A percentile compares a stretch with the other conserved stretches of the same genome.
Conservation (phyloP, 1,284 basidiomycete genomes). For the Vanrija pseudolonga region DNA sequence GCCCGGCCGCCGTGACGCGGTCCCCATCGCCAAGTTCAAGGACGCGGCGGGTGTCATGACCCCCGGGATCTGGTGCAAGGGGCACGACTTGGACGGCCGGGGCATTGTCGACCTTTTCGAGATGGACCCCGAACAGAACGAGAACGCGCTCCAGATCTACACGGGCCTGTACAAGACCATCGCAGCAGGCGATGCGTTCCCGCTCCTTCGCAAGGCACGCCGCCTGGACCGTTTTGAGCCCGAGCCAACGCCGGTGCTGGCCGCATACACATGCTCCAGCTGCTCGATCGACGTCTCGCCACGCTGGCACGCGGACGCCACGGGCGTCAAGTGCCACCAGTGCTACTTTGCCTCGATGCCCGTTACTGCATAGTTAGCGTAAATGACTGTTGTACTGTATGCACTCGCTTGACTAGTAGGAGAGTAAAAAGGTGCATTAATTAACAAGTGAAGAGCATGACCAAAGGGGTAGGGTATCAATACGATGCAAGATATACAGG, state of each 20-base stretch:
- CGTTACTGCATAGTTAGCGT: no score
- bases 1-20: slow-evolving; percentile 59
- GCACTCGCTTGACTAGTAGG: no score
- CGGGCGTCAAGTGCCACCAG: slow-evolving; percentile 16
- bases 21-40: slow-evolving; percentile 72
- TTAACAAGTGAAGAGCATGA: no score
- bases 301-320: slow-evolving; percentile 30
- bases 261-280: slow-evolving; percentile 18
- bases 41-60: slow-evolving; percentile 79
- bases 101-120: slow-evolving; percentile 78
- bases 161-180: slow-evolving; percentile 78
- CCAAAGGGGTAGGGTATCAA: no score
- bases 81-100: slow-evolving; percentile 62
- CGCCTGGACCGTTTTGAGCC: slow-evolving; percentile 63
- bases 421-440: no score
- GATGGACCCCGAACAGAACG: slow-evolving; percentile 62
- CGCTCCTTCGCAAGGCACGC: slow-evolving; percentile 76
- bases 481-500: no score
- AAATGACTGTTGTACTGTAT: no score
- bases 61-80: slow-evolving; percentile 74
- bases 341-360: slow-evolving; percentile 4
- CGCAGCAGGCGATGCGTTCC: slow-evolving; percentile 61
- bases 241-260: not conserved
- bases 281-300: slow-evolving; percentile 42
- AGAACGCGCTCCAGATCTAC: slow-evolving; percentile 78